Evolutionary conservation across 129 eudicot species (phyloP), one percentile per base, ranked within the genome.

Genomic region (Mikania micrantha): DNA sequence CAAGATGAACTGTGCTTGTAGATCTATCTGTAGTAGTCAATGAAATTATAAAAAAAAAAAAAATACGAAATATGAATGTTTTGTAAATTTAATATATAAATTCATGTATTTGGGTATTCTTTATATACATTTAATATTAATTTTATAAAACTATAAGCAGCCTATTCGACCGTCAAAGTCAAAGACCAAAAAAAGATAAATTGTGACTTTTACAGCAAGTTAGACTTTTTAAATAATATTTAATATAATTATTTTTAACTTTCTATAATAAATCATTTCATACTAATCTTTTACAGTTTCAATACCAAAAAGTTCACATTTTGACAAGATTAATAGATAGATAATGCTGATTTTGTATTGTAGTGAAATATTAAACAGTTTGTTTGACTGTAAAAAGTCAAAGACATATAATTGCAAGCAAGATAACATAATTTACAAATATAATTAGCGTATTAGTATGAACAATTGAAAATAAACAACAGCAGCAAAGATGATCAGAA

Each of bases 381-480:
- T 24, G 65, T 39, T 70, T 70, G 27, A 39, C 25, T 19, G 9
- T 20, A 24, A 10, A 0, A 60, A 31, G 69, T 47, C 60, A 60
- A 45, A 60, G 9, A 2, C 28, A 41, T 40, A 42, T 28, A 41
- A 50, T 4, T 64, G 25, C 7, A 72, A 72, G 31, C 44, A 63
- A 39, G 78, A 74, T 59, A 58, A 71, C 35, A 59, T 58, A 42
- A 29, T 65, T 53, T 25, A 52, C 42, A 29, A 73, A 63, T 49
- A 64, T 64, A 17, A 72, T 61, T 61, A 62, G 22, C 32, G 9
- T 53, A 50, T 64, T 12, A 65, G 47, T 74, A 64, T 40, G 72
- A 65, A 74, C 72, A 64, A n/a, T n/a, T n/a, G n/a, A n/a, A n/a
- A n/a, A n/a, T 64, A 53, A 64, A 27, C 63, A 47, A 50, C 38